Evolutionary conservation across 257 asterid genomes (phyloP).

Genomic region (Anisodus tanguticus): DNA sequence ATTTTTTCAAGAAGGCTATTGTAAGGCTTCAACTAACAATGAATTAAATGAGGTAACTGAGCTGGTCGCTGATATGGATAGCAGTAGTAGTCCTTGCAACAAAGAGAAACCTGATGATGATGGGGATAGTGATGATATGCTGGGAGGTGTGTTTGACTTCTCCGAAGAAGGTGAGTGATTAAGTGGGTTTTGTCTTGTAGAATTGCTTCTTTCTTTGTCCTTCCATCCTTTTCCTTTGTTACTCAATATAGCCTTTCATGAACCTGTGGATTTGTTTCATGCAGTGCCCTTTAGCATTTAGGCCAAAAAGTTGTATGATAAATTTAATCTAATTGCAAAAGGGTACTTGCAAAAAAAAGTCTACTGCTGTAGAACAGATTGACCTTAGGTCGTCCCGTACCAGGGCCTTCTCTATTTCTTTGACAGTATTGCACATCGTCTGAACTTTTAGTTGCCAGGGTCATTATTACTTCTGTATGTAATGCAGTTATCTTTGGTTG

Average conservation of each 20-base stretch:
- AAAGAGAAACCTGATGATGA: constrained; percentile 48
- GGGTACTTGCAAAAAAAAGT: not conserved
- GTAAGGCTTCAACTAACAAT: constrained; percentile 47
- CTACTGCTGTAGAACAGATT: not conserved
- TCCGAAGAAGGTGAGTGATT: constrained; percentile 50
- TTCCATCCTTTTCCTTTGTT: not conserved
- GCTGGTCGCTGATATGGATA: constrained; percentile 41
- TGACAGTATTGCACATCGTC: not conserved
- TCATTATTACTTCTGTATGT: constrained; percentile 12
- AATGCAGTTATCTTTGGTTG: not conserved
- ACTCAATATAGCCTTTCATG: not conserved
- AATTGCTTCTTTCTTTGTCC: not conserved
- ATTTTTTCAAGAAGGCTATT: constrained; percentile 54
- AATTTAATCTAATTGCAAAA: not conserved
- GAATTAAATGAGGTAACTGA: constrained; percentile 39
- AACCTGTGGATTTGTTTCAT: constrained; percentile 3
- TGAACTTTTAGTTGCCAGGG: not conserved
- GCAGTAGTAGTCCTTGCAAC: constrained; percentile 37
- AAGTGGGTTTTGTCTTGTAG: not conserved
- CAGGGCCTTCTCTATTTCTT: constrained; percentile 10
- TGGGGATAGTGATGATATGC: constrained; percentile 51
- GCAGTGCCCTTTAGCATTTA: not conserved
- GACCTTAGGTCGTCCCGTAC: not conserved
- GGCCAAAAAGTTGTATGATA: not conserved
- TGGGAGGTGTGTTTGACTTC: constrained; percentile 58